Conservation (phyloP, 805 yeast species). For the Wickerhamomyces bovis region DNA sequence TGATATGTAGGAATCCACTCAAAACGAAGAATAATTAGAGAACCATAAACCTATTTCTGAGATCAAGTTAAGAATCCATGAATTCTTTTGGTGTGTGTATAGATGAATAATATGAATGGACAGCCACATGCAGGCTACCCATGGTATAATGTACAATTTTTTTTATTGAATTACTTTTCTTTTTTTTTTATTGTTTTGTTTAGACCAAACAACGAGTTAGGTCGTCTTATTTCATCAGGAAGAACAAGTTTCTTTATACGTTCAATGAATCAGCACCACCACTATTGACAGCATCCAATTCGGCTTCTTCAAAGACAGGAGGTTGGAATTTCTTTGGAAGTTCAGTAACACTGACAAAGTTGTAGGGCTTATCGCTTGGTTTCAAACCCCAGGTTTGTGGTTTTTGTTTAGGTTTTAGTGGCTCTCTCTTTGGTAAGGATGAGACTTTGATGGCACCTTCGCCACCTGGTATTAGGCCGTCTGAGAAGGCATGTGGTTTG, state of each 20-base stretch:
- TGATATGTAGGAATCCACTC: too few species aligned
- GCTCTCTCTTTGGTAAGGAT: conserved; percentile 15
- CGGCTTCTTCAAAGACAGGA: conserved; percentile 52
- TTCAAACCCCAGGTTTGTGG: conserved; percentile 39
- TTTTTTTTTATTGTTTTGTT: too few species aligned
- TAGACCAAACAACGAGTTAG: too few species aligned
- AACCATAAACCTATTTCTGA: too few species aligned
- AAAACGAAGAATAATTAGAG: too few species aligned
- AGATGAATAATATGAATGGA: not conserved
- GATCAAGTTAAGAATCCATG: too few species aligned
- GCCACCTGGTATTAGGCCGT: conserved; percentile 36
- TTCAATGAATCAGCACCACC: conserved; percentile 67
- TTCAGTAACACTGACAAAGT: conserved; percentile 49
- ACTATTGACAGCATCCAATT: conserved; percentile 67
- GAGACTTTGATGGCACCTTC: conserved; percentile 21
- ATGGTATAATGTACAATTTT: not conserved
- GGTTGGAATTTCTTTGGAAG: conserved; percentile 75
- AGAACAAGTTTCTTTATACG: not conserved
- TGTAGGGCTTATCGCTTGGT: conserved; percentile 38
- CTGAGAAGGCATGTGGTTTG: conserved; percentile 36
- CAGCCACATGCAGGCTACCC: not conserved
- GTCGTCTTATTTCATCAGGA: not conserved
- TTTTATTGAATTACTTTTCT: not conserved
- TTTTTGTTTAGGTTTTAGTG: conserved; percentile 14
- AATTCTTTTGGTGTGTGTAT: too few species aligned